Evolutionary conservation across 2,329 filamentous ascomycete species (phyloP).

Genomic region (Hypoxylon rubiginosum): DNA sequence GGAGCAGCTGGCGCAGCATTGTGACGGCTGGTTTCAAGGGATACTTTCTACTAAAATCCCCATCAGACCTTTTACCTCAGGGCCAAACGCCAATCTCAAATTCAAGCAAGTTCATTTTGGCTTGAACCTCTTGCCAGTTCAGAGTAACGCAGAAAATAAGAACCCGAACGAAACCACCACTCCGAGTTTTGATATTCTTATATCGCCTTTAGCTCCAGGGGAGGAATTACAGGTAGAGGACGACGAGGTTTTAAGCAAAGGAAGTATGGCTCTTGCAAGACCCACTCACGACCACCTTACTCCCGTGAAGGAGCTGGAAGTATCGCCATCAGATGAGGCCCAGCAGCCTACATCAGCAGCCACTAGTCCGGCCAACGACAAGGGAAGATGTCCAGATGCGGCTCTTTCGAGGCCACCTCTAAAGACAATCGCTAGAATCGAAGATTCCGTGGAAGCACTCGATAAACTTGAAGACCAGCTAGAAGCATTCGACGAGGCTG

Average conservation of each 20-base stretch:
- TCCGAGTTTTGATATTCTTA: conserved; percentile 61
- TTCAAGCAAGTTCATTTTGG: conserved; percentile 60
- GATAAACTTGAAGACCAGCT: conserved; percentile 73
- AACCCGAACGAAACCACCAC: conserved; percentile 45
- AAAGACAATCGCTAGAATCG: conserved; percentile 63
- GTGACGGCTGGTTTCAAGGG: conserved; percentile 51
- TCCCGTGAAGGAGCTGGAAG: conserved; percentile 33
- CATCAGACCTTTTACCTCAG: conserved; percentile 25
- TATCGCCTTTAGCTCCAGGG: conserved; percentile 47
- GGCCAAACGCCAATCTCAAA: conserved; percentile 24
- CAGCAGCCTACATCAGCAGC: conserved; percentile 38
- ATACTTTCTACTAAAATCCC: conserved; percentile 46
- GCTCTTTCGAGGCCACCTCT: conserved; percentile 53
- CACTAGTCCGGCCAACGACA: conserved; percentile 50
- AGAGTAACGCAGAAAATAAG: conserved; percentile 46
- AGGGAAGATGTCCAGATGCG: conserved; percentile 54
- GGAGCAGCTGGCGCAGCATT: conserved; percentile 51
- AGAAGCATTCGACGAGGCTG: conserved; percentile 62
- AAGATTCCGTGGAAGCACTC: conserved; percentile 74
- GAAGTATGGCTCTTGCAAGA: conserved; percentile 43
- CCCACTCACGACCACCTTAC: conserved; percentile 28
- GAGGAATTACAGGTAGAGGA: conserved; percentile 43
- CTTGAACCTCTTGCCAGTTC: conserved; percentile 65
- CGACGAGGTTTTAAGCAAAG: conserved; percentile 19
- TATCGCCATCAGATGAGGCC: conserved; percentile 20